Conservation (phyloP, 306 rosid genomes). For the Abrus precatorius region DNA sequence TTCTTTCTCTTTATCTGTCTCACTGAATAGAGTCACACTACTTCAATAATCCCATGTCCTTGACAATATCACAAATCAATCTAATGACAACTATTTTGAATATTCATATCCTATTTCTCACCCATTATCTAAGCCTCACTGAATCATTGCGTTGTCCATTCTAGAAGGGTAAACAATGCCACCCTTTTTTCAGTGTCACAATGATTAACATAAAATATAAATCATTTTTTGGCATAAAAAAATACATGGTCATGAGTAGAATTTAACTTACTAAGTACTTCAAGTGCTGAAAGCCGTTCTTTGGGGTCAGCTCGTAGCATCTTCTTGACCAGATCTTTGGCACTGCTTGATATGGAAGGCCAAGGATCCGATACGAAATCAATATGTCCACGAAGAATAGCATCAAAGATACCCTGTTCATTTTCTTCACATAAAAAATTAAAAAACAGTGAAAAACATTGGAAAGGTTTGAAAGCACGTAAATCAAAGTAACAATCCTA, state of each 20-base stretch:
- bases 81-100: background rate
- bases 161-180: background rate
- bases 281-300: conserved; percentile 82
- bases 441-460: conserved; percentile 43
- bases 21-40: background rate
- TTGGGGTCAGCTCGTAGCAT: conserved; percentile 79
- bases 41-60: background rate
- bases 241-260: conserved; percentile 28
- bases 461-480: background rate
- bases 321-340: conserved; percentile 90
- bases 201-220: conserved; percentile 33
- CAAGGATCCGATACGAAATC: conserved; percentile 92
- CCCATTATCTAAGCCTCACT: background rate
- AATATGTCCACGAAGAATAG: conserved; percentile 86
- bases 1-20: background rate
- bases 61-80: conserved; percentile 29
- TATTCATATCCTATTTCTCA: conserved; percentile 5
- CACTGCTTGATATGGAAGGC: conserved; percentile 92
- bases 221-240: conserved; percentile 7
- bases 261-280: conserved; percentile 81
- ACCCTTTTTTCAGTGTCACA: background rate
- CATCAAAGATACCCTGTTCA: conserved; percentile 90
- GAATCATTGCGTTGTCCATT: conserved; percentile 14
- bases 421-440: conserved; percentile 69
- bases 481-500: conserved; percentile 6